These are phyloP conservation scores for Ceratobasidium sp. DNA, from an alignment of 1,284 basidiomycete species.

Conservation along the genomic window DNA sequence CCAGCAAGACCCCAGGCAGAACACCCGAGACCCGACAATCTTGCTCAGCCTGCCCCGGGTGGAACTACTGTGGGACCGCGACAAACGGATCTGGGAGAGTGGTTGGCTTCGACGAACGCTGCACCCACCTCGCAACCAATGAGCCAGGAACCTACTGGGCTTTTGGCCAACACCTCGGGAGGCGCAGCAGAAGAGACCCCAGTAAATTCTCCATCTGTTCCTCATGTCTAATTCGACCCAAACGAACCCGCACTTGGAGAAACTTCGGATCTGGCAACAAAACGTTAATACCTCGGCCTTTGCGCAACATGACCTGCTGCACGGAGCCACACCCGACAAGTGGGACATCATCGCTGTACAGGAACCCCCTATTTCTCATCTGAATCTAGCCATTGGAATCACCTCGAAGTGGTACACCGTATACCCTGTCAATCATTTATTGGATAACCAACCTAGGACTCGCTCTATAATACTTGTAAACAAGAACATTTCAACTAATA, in stretches of 20 bases:
- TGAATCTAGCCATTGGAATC: not conserved
- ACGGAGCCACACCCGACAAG: not conserved
- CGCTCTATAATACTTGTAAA: not conserved
- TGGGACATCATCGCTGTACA: slow-evolving; percentile 29
- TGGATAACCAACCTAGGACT: not conserved
- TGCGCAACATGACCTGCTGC: slow-evolving; percentile 7
- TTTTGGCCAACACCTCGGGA: not conserved
- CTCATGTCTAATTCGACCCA: not conserved
- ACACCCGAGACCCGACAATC: slow-evolving; percentile 16
- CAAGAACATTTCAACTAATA: slow-evolving; percentile 8
- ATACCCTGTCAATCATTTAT: not conserved
- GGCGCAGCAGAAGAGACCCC: no score
- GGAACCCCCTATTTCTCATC: not conserved
- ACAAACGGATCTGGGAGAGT: not conserved
- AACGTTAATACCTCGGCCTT: not conserved
- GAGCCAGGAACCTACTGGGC: not conserved
- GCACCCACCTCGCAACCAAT: not conserved
- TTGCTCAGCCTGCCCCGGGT: not conserved
- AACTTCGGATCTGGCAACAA: slow-evolving; percentile 14
- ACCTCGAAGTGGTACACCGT: not conserved
- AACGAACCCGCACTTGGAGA: not conserved
- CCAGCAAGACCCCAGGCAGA: not conserved
- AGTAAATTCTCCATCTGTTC: no score
- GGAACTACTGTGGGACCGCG: not conserved
- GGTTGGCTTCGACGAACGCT: not conserved